These are phyloP conservation scores for Terfezia boudieri DNA, from an alignment of 495 filamentous ascomycete species.

Conservation along the genomic window DNA sequence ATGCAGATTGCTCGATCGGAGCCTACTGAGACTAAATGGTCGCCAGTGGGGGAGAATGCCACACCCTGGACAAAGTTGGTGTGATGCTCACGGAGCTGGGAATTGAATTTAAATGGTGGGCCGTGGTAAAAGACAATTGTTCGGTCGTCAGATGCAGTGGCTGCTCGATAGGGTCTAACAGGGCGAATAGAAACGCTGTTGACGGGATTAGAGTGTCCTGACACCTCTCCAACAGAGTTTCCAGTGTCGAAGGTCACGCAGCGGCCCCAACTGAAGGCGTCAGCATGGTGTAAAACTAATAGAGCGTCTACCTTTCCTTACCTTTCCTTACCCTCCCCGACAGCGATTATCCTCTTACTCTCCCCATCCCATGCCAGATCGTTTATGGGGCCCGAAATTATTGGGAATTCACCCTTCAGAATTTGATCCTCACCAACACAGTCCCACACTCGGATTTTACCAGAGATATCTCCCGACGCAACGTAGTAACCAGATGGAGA, in stretches of 20 bases:
- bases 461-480: conserved; percentile 74
- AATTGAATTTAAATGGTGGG: conserved; percentile 83
- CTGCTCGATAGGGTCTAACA: conserved; percentile 70
- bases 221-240: conserved; percentile 84
- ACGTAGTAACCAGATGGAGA: conserved; percentile 87
- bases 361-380: conserved; percentile 97
- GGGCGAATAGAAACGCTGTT: conserved; percentile 80
- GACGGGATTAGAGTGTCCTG: conserved; percentile 70
- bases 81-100: conserved; percentile 44
- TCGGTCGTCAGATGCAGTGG: conserved; percentile 74
- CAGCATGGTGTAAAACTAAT: background rate
- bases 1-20: conserved; percentile 75
- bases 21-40: conserved; percentile 63
- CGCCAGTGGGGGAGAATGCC: conserved; percentile 78
- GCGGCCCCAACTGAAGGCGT: conserved; percentile 40
- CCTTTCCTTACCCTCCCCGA: conserved; percentile 81
- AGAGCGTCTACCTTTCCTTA: conserved; percentile 36
- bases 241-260: conserved; percentile 90
- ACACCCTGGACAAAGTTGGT: conserved; percentile 73
- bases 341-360: conserved; percentile 84
- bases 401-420: conserved; percentile 68
- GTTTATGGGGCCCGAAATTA: conserved; percentile 85
- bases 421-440: conserved; percentile 30
- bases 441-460: conserved; percentile 79
- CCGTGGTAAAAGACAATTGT: conserved; percentile 81